phyloP scores from a whole-genome alignment of 2,329 filamentous ascomycete species.

The Cadophora gregata region DNA sequence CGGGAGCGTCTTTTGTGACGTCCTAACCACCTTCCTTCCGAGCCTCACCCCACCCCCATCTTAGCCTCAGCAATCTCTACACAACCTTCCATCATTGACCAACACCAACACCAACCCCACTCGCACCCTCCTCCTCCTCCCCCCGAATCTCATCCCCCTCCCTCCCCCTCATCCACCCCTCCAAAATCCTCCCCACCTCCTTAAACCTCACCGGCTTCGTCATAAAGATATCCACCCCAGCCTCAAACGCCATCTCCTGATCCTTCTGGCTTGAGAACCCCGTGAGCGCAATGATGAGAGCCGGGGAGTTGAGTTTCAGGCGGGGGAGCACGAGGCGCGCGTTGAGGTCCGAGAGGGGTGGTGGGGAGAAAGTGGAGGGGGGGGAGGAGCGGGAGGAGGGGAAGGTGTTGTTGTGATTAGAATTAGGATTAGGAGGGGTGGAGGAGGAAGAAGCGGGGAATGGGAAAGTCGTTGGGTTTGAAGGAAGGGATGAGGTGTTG shows the following conservation, averaged over 20 bases:
- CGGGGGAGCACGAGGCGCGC: conserved; percentile 44
- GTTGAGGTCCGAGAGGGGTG: background rate
- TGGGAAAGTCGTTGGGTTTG: background rate
- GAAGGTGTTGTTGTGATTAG: background rate
- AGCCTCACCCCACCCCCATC: background rate
- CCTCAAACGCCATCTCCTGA: conserved; percentile 54
- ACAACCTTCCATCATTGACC: no score
- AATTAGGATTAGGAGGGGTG: no score
- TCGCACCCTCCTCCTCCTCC: background rate
- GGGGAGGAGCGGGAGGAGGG: no score
- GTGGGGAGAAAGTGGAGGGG: background rate
- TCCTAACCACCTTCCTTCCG: conserved; percentile 13
- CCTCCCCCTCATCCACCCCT: conserved; percentile 29
- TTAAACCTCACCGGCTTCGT: conserved; percentile 54
- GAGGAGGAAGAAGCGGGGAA: background rate
- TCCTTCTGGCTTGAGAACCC: conserved; percentile 56
- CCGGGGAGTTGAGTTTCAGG: conserved; percentile 32
- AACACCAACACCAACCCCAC: background rate
- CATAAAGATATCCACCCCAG: conserved; percentile 59
- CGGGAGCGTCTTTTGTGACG: no score
- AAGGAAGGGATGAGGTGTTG: background rate
- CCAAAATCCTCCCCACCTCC: conserved; percentile 35
- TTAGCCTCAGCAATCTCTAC: background rate
- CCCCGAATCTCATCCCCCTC: background rate
- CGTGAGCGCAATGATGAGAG: conserved; percentile 58